phyloP scores from a whole-genome alignment of 805 yeast genomes.

The Hanseniaspora osmophila region DNA sequence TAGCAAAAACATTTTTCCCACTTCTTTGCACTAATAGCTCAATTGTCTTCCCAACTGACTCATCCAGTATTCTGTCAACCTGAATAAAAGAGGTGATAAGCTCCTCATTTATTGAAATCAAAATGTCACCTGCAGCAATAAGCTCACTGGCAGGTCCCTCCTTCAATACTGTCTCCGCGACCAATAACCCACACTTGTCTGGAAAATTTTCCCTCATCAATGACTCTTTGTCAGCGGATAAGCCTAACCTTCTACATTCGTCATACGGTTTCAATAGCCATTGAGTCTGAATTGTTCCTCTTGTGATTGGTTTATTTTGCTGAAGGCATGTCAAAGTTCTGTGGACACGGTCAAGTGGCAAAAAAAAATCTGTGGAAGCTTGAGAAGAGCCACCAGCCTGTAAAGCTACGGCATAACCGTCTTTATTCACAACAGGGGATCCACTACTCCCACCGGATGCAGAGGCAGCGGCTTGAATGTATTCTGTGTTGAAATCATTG shows the following conservation, averaged over 20 bases:
- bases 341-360: constrained; percentile 71
- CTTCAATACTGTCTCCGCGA: constrained; percentile 69
- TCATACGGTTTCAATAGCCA: constrained; percentile 82
- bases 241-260: constrained; percentile 78
- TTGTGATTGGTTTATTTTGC: constrained; percentile 40
- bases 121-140: constrained; percentile 74
- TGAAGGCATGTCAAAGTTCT: constrained; percentile 74
- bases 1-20: constrained; percentile 40
- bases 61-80: constrained; percentile 75
- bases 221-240: constrained; percentile 60
- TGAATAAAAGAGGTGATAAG: constrained; percentile 55
- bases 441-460: constrained; percentile 95
- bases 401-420: constrained; percentile 77
- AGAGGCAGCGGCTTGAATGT: constrained; percentile 90
- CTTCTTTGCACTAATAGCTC: constrained; percentile 57
- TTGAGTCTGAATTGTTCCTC: constrained; percentile 88
- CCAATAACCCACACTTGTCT: constrained; percentile 61
- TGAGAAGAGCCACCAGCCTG: constrained; percentile 91
- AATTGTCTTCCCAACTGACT: constrained; percentile 44
- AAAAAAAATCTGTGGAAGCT: constrained; percentile 84
- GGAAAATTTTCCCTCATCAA: constrained; percentile 58
- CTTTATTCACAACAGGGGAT: constrained; percentile 85
- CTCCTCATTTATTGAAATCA: constrained; percentile 56
- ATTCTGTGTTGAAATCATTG: constrained; percentile 87
- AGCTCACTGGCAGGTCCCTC: constrained; percentile 69